Base-by-base conservation (phyloP, 202 grass and related monocot genomes). In the Eragrostis tef region DNA sequence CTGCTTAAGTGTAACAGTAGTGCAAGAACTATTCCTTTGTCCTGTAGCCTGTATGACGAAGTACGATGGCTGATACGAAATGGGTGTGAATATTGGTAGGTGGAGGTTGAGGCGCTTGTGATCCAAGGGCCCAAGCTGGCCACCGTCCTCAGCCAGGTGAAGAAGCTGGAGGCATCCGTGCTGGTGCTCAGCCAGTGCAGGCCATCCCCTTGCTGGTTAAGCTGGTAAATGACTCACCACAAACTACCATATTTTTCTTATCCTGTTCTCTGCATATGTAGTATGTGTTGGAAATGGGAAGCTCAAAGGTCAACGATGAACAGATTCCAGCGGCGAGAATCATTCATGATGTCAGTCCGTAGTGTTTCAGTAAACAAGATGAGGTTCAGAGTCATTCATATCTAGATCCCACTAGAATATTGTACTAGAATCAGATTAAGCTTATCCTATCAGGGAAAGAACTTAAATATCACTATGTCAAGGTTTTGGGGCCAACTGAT, bases 121-220 rank as follows among this genome's bases (percentile, higher is more conserved):
- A 96, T 93, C 60, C 87, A 93, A 74, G 96, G 93, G 9, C 87
- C 90, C 64, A 96, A 93, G 78, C 82, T 99, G 51, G 74, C 53
- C 45, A 93, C 96, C 9, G 81, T 99, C 15, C 90, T 96, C 36
- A 90, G 87, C 81, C 96, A 99, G 80, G 93, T 99, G 67, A 93
- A 86, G 87, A 99, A 96, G 81, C 75, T 99, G 82, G 96, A 99
- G 83, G 91, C 86, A 16, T 92, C 93, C 34, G 91, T 99, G 78
- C 87, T 99, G 13, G 96, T 99, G 49, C 64, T 96, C 81, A 90
- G 89, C 77, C 96, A 93, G 17, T 80, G 73, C 87, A 99, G 79
- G 82, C 80, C 89, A 6, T 99, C 96, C 24, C 89, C 87, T 16
- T 86, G 71, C 68, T 99, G 93, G 96, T 39, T 93, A 81, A 81